Conservation (phyloP, 257 asterid species). For the Galeopsis tetrahit region DNA sequence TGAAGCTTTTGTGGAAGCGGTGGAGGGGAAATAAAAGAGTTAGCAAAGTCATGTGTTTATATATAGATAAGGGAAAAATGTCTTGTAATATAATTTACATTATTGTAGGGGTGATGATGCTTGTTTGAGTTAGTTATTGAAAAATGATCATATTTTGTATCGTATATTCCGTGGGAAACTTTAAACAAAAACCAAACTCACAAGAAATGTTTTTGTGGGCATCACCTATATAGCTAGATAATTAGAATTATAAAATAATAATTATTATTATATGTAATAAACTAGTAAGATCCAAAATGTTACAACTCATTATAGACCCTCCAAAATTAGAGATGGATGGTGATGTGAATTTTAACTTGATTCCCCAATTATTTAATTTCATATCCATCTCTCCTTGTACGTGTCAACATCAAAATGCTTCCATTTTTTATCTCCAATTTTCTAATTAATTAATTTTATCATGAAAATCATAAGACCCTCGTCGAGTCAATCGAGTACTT, state of each 20-base stretch:
- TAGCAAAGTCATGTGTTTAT: conserved; percentile 31
- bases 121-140: conserved; percentile 29
- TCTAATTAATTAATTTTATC: too few species aligned
- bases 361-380: too few species aligned
- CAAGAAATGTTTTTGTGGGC: conserved; percentile 35
- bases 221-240: neutral
- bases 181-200: conserved; percentile 31
- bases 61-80: conserved; percentile 8
- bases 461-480: too few species aligned
- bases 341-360: neutral
- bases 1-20: conserved; percentile 10
- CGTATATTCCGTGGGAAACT: conserved; percentile 27
- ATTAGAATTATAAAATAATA: neutral
- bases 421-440: too few species aligned
- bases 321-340: conserved; percentile 7
- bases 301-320: conserved; percentile 1
- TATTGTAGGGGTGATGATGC: conserved; percentile 23
- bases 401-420: too few species aligned
- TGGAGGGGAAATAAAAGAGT: conserved; percentile 16
- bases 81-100: conserved; percentile 5
- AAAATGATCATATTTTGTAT: neutral
- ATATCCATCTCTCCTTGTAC: too few species aligned
- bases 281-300: conserved; percentile 25
- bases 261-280: neutral
- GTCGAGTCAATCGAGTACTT: too few species aligned